Conservation (phyloP, 805 yeast genomes). For the Cyberlindnera maclurae region DNA sequence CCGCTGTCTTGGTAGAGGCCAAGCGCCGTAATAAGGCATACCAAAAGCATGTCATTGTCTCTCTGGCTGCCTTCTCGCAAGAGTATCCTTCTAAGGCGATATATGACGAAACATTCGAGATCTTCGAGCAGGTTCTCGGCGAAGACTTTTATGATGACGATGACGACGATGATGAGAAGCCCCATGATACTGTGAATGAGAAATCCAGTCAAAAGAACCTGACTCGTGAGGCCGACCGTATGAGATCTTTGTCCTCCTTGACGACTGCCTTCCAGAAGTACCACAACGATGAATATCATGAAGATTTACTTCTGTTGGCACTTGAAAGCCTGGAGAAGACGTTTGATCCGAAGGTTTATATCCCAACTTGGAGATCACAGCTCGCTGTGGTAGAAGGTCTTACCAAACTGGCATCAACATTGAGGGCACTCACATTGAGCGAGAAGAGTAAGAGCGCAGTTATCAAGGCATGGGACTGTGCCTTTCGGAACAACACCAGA, state of each 20-base stretch:
- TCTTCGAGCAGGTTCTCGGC: constrained; percentile 27
- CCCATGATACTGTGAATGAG: constrained; percentile 23
- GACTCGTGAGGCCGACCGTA: constrained; percentile 41
- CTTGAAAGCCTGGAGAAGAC: constrained; percentile 23
- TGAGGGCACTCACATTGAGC: constrained; percentile 6
- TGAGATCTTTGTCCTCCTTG: constrained; percentile 30
- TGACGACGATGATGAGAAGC: constrained; percentile 30
- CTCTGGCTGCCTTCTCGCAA: constrained; percentile 44
- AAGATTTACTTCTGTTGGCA: constrained; percentile 24
- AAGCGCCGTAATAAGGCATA: constrained; percentile 61
- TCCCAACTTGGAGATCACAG: constrained; percentile 58
- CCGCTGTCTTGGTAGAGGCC: constrained; percentile 50
- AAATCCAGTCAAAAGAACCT: constrained; percentile 37
- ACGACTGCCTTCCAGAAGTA: constrained; percentile 27
- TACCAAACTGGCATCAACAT: constrained; percentile 14
- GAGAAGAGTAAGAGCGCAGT: constrained; percentile 8
- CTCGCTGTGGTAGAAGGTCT: constrained; percentile 38
- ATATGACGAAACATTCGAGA: constrained; percentile 28
- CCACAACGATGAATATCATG: constrained; percentile 14
- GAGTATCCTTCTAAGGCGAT: constrained; percentile 27
- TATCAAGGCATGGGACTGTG: constrained; percentile 18
- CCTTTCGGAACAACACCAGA: constrained; percentile 27
- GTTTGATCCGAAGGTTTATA: constrained; percentile 21
- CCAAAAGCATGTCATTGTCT: constrained; percentile 45
- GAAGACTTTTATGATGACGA: constrained; percentile 35